A percentile compares a stretch with the other conserved stretches of the same genome.
Evolutionary conservation across 1,284 basidiomycete genomes (phyloP).

Genomic region (Anthracocystis setariae): DNA sequence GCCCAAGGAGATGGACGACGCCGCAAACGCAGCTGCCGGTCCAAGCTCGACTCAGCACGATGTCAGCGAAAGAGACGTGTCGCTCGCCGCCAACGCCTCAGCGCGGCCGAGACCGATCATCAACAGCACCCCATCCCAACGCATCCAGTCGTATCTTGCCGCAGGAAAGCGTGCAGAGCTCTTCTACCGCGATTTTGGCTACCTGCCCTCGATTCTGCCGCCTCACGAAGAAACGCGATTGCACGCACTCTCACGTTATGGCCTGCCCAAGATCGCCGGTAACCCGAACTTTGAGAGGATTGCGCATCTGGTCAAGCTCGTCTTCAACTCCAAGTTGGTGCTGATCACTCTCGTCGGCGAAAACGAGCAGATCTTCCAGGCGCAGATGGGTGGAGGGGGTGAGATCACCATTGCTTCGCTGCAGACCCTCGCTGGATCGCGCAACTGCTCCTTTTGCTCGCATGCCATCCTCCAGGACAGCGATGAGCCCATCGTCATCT

Average conservation of each 20-base stretch:
- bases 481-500: conserved; percentile 86
- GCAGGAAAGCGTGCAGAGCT: conserved; percentile 56
- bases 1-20: conserved; percentile 7
- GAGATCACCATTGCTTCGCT: conserved; percentile 35
- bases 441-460: conserved; percentile 80
- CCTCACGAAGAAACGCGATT: conserved; percentile 56
- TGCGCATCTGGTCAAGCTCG: conserved; percentile 84
- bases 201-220: conserved; percentile 58
- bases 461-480: conserved; percentile 85
- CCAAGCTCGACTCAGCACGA: conserved; percentile 10
- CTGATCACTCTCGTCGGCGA: conserved; percentile 83
- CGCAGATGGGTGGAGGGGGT: conserved; percentile 74
- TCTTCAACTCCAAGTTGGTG: conserved; percentile 89
- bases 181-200: conserved; percentile 59
- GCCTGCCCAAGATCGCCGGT: conserved; percentile 70
- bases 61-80: conserved; percentile 27
- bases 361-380: conserved; percentile 85
- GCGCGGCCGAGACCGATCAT: conserved; percentile 14
- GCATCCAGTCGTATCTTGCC: conserved; percentile 50
- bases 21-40: not conserved
- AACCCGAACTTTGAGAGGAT: conserved; percentile 94
- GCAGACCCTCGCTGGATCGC: conserved; percentile 69
- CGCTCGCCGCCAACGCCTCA: conserved; percentile 32
- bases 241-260: conserved; percentile 58
- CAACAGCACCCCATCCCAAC: conserved; percentile 31